Base-by-base conservation (phyloP, 495 filamentous ascomycete species). In the Aspergillus sclerotioniger region DNA sequence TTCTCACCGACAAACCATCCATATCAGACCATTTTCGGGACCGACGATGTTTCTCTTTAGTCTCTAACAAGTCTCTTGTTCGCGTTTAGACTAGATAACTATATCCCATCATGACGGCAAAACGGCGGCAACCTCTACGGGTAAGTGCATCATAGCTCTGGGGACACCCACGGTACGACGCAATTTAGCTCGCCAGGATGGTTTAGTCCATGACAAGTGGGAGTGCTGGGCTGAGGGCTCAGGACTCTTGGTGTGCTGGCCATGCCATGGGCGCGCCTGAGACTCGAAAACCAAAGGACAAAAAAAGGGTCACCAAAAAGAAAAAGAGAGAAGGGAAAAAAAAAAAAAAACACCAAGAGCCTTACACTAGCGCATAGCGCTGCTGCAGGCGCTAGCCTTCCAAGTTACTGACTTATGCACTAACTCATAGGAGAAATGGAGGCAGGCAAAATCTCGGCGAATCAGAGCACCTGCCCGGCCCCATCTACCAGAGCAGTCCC, bases 401-500 rank as follows among this genome's bases (percentile, higher is more conserved):
- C 19, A 19, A 41, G 41, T 25, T 32, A 59, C 15, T 56, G 46
- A 31, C 29, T 58, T 58, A 47, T 50, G 55, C 43, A 56, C 52
- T 54, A 59, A 50, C 52, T 52, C 35, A 25, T 32, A 52, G 31
- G 17, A 45, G 31, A 44, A 25, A 58, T 48, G 46, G 54, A 57
- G 45, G 44, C 54, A 58, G 47, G 16, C 43, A 48, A 58, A 57
- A 46, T 53, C 46, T 31, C 28, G 51, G 54, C 59, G 51, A 62
- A 55, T 59, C 51, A 29, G 21, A 55, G 60, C 17, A 37, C 37
- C 39, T 59, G 28, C 59, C 56, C 58, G 54, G 52, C 50, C 56
- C 58, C 55, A 51, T 33, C 48, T 56, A 57, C 62, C 58, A 67
- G 60, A 61, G 61, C 61, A 59, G 59, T 55, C 62, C 63, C 67